Base-by-base conservation (phyloP, 331 rosid genomes). In the Quercus tomentella region DNA sequence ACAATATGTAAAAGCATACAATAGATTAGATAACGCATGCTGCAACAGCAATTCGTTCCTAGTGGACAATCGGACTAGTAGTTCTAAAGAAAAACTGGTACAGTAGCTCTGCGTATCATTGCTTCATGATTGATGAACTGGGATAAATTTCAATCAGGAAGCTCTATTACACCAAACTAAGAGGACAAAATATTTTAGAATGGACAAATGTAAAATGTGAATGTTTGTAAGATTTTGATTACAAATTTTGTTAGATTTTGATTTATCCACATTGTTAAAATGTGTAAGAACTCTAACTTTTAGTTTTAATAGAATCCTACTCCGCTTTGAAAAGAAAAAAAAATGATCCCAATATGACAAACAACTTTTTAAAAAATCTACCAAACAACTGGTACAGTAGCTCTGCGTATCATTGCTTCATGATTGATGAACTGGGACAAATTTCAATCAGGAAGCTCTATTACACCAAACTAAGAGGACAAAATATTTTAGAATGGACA, bases 311-410 rank as follows among this genome's bases (percentile, higher is more conserved):
- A 37, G 45, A 37, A 37, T 37, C 45, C 45, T 37, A 37, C 1
- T 37, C 11, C 7, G 45, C 45, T 37, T 37, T 37, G 3, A 37
- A 37, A 37, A 8, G 45, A 7, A 37, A 37, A 7, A 33, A 72
- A 84, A 68, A 54, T 37, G 70, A 75, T 74, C 79, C 82, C 68
- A 72, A 86, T 72, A 80, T 79, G 94, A 84, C 93, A 91, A 86
- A 82, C 79, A 35, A 35, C 41, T 35, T 35, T 35, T 35, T 35
- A 6, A 1, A 35, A 6, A 35, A 35, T 35, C 8, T 35, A 35
- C 8, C 41, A 35, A 35, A 6, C 41, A 35, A 45, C 17, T 2
- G 54, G 54, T 45, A 45, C 4, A 45, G 54, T 45, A 18, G 10
- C 52, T 17, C 22, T 51, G 56, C 56, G 72, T 70, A 81, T 79